Conservation (phyloP, 2,329 filamentous ascomycete species). For the Myriosclerotinia scirpicola region DNA sequence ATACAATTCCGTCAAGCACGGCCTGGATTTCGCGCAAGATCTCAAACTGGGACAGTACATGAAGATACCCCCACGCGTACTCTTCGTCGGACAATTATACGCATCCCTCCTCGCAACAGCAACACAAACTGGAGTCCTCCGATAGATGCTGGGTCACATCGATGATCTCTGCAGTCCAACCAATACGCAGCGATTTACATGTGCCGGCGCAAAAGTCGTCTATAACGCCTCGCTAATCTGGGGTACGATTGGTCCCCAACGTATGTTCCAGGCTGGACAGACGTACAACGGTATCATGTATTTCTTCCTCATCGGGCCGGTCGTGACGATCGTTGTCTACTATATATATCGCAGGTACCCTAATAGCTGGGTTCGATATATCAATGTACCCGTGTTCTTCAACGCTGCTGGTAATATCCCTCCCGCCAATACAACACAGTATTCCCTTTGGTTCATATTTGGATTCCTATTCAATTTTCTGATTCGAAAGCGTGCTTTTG, state of each 20-base stretch:
- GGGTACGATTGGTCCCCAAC: slow-evolving; percentile 48
- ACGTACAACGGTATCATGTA: slow-evolving; percentile 51
- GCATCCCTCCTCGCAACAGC: slow-evolving; percentile 50
- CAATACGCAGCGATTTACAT: slow-evolving; percentile 49
- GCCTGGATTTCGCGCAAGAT: slow-evolving; percentile 48
- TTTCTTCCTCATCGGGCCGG: slow-evolving; percentile 52
- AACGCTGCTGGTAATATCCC: slow-evolving; percentile 50
- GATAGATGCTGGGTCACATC: slow-evolving; percentile 46
- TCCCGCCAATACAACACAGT: slow-evolving; percentile 52
- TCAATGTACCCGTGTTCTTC: slow-evolving; percentile 51
- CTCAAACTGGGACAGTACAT: slow-evolving; percentile 54
- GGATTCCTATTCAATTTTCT: slow-evolving; percentile 52
- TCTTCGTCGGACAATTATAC: slow-evolving; percentile 50
- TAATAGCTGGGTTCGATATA: slow-evolving; percentile 45
- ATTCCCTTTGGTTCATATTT: slow-evolving; percentile 49
- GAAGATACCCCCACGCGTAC: slow-evolving; percentile 50
- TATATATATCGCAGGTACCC: slow-evolving; percentile 55
- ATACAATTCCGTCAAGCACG: slow-evolving; percentile 51
- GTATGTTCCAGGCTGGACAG: slow-evolving; percentile 51
- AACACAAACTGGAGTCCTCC: slow-evolving; percentile 44
- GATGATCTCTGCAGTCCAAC: slow-evolving; percentile 44
- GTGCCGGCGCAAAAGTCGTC: slow-evolving; percentile 50
- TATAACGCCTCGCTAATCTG: slow-evolving; percentile 57
- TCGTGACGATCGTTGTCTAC: slow-evolving; percentile 61
- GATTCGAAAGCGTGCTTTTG: slow-evolving; percentile 47